Evolutionary conservation across 2,329 filamentous ascomycete genomes (phyloP).

Genomic region (Stemphylium beticola): DNA sequence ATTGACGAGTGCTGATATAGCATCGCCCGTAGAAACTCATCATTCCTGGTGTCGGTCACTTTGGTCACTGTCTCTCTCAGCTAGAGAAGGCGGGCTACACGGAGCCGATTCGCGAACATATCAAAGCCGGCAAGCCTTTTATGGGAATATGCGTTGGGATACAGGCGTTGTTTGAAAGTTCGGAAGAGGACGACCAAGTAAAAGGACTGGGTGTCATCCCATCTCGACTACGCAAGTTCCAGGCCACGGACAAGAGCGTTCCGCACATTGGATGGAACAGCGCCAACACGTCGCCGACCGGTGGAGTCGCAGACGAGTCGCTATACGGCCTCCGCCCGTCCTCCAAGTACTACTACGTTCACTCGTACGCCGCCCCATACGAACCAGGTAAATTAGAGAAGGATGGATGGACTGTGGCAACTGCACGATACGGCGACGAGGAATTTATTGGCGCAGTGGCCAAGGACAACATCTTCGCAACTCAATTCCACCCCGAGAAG

Average conservation of each 20-base stretch:
- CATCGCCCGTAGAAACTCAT: conserved; percentile 75
- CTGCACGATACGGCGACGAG: conserved; percentile 83
- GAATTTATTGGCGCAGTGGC: conserved; percentile 91
- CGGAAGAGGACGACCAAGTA: conserved; percentile 75
- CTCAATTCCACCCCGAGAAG: conserved; percentile 98
- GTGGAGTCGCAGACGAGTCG: conserved; percentile 54
- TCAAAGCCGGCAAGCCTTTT: conserved; percentile 91
- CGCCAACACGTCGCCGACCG: conserved; percentile 66
- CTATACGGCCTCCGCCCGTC: conserved; percentile 80
- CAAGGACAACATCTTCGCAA: conserved; percentile 83
- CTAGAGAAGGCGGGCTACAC: conserved; percentile 82
- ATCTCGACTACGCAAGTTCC: conserved; percentile 74
- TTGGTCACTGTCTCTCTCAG: conserved; percentile 91
- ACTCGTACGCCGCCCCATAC: conserved; percentile 89
- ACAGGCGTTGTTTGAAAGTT: conserved; percentile 87
- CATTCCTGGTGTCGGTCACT: conserved; percentile 94
- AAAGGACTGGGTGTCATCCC: conserved; percentile 79
- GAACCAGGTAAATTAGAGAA: conserved; percentile 73
- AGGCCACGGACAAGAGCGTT: conserved; percentile 81
- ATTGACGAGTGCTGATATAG: conserved; percentile 47
- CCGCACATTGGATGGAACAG: conserved; percentile 99
- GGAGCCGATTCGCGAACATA: conserved; percentile 81
- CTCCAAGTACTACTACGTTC: conserved; percentile 99
- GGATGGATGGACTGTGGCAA: conserved; percentile 91
- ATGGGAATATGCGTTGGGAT: conserved; percentile 97